Percentiles rank a stretch among this genome's conserved stretches.
Evolutionary conservation across 2,329 filamentous ascomycete species (phyloP).

Genomic region (Arachnomyces sp.): DNA sequence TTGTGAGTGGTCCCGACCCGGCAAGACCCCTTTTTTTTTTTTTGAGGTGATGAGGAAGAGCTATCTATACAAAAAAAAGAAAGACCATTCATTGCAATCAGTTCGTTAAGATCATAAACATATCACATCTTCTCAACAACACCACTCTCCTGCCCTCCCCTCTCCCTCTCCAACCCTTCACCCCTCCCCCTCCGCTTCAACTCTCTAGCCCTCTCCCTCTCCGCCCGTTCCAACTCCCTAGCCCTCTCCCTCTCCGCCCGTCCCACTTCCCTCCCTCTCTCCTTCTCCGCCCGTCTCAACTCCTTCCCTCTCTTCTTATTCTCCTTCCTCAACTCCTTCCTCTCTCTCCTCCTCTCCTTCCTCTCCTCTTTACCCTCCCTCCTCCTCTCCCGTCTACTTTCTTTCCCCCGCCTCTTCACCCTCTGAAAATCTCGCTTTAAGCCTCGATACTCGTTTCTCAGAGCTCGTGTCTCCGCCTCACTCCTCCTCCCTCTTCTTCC

Average conservation of each 20-base stretch:
- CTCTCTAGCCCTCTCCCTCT: constrained; percentile 15
- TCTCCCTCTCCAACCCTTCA: constrained; percentile 8
- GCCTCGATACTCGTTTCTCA: constrained; percentile 31
- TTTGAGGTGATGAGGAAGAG: too few relatives aligned
- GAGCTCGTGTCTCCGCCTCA: constrained; percentile 21
- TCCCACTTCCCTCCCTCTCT: constrained; percentile 1
- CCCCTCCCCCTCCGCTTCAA: constrained; percentile 4
- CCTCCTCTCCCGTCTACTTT: constrained; percentile 11
- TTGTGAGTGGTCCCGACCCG: too few relatives aligned
- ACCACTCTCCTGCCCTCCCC: constrained; percentile 6
- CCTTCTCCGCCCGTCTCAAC: background rate
- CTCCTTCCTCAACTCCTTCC: constrained; percentile 6
- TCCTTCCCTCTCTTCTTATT: constrained; percentile 1
- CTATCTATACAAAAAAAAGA: too few relatives aligned
- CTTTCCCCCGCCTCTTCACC: constrained; percentile 11
- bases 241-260: constrained; percentile 19
- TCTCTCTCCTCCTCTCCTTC: constrained; percentile 6
- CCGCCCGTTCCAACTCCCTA: constrained; percentile 23
- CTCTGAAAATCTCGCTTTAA: constrained; percentile 30
- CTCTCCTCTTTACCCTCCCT: constrained; percentile 8
- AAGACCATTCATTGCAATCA: background rate
- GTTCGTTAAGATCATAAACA: constrained; percentile 9
- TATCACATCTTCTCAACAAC: constrained; percentile 2
- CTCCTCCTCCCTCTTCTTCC: constrained; percentile 13
- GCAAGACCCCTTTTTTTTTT: too few relatives aligned